Evolutionary conservation across 2,329 filamentous ascomycete species (phyloP).

Genomic region (Xylariaceae sp.): DNA sequence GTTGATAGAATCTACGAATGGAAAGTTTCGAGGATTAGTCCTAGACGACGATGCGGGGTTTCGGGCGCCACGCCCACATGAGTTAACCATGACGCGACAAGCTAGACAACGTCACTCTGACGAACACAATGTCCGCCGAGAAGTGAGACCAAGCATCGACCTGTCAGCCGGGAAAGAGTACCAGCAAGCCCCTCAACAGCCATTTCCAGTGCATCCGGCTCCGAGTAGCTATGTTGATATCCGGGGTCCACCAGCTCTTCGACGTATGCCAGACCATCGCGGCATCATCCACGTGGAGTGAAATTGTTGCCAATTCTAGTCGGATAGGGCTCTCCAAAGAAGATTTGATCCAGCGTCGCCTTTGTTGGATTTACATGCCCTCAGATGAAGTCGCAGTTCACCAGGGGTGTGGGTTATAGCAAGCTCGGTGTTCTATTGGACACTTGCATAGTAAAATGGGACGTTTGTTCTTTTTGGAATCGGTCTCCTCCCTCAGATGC

Average conservation of each 20-base stretch:
- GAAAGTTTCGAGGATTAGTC: no score
- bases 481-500: no score
- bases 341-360: no score
- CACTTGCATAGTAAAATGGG: no score
- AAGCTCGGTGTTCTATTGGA: no score
- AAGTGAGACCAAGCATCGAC: constrained; percentile 4
- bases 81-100: constrained; percentile 4
- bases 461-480: no score
- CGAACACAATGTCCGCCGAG: constrained; percentile 8
- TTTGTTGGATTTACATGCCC: no score
- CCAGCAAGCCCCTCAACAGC: constrained; percentile 14
- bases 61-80: constrained; percentile 5
- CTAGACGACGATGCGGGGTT: constrained; percentile 15
- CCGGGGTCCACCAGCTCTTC: constrained; percentile 13
- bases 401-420: no score
- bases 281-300: constrained; percentile 24
- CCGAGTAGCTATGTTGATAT: constrained; percentile 17
- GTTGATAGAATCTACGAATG: no score
- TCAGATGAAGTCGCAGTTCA: no score
- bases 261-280: constrained; percentile 15
- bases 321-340: background rate
- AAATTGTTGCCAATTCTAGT: constrained; percentile 1
- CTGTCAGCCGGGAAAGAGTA: constrained; percentile 12
- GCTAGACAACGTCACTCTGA: constrained; percentile 1
- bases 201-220: constrained; percentile 17